Conservation (phyloP, 495 filamentous ascomycete species). For the Peziza echinospora region DNA sequence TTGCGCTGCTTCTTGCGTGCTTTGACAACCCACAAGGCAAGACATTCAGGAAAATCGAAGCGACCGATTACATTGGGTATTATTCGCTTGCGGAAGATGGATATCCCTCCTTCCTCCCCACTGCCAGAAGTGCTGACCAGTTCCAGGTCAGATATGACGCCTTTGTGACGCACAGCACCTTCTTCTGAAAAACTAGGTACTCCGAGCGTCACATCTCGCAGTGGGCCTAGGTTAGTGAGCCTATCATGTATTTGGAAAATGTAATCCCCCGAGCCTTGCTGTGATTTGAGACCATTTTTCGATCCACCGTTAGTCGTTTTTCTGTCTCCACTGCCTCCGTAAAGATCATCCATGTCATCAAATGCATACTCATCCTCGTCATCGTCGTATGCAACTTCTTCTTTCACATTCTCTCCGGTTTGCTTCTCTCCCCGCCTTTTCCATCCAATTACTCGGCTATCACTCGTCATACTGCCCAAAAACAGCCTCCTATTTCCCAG, state of each 20-base stretch:
- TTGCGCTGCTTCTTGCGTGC: conserved; percentile 12
- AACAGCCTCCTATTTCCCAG: conserved; percentile 57
- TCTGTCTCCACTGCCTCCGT: conserved; percentile 54
- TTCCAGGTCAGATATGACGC: conserved; percentile 37
- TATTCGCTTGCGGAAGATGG: conserved; percentile 53
- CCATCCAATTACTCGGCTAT: conserved; percentile 68
- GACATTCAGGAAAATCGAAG: conserved; percentile 38
- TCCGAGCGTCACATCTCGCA: conserved; percentile 48
- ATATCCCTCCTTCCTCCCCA: conserved; percentile 43
- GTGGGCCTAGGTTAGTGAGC: conserved; percentile 53
- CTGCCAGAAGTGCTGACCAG: conserved; percentile 50
- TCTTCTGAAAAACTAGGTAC: conserved; percentile 24
- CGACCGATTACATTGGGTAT: conserved; percentile 40
- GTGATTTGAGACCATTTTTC: conserved; percentile 5
- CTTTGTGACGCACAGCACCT: conserved; percentile 26
- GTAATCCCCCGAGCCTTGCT: conserved; percentile 31
- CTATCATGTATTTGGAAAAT: conserved; percentile 55
- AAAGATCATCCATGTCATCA: conserved; percentile 30
- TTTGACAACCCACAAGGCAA: conserved; percentile 26
- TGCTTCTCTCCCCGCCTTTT: conserved; percentile 35
- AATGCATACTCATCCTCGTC: conserved; percentile 25
- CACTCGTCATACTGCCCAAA: conserved; percentile 61
- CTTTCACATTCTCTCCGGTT: conserved; percentile 27
- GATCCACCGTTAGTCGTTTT: conserved; percentile 15
- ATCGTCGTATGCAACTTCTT: conserved; percentile 39